Evolutionary conservation across 2,329 filamentous ascomycete species (phyloP).

Genomic region (Diaporthe capsici): DNA sequence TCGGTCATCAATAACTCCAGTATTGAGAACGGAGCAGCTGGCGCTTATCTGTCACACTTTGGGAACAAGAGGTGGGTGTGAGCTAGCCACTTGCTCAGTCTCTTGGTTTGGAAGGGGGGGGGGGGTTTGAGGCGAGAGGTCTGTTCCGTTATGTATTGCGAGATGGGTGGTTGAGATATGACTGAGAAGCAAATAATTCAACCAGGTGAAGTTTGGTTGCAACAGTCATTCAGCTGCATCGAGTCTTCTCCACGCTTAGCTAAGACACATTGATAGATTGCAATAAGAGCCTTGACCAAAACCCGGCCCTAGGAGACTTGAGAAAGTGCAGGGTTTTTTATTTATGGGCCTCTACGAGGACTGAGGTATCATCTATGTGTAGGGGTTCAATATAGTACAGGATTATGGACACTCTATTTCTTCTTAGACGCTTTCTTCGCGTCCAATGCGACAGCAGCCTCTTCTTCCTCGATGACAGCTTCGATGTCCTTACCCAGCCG

Average conservation of each 20-base stretch:
- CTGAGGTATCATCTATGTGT: conserved; percentile 31
- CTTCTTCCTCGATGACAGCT: conserved; percentile 75
- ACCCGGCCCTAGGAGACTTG: neutral
- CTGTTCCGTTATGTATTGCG: neutral
- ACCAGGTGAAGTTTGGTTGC: neutral
- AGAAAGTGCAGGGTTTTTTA: neutral
- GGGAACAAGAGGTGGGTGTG: conserved; percentile 68
- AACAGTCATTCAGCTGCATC: neutral
- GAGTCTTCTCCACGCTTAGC: neutral
- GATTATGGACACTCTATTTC: conserved; percentile 37
- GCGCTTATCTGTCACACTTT: conserved; percentile 67
- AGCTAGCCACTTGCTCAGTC: neutral
- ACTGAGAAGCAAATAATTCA: neutral
- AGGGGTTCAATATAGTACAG: conserved; percentile 6
- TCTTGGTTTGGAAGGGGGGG: neutral
- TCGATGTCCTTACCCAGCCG: conserved; percentile 82
- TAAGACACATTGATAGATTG: neutral
- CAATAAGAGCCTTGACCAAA: neutral
- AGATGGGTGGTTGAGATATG: neutral
- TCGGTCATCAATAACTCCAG: conserved; percentile 55
- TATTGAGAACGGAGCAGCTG: conserved; percentile 62
- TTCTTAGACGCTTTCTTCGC: conserved; percentile 44
- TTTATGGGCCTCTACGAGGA: neutral
- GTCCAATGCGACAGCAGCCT: conserved; percentile 57
- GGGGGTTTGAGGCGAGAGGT: neutral